These are phyloP conservation scores for Rubia peregrina DNA, from an alignment of 305 asterid genomes.

Conservation along the genomic window DNA sequence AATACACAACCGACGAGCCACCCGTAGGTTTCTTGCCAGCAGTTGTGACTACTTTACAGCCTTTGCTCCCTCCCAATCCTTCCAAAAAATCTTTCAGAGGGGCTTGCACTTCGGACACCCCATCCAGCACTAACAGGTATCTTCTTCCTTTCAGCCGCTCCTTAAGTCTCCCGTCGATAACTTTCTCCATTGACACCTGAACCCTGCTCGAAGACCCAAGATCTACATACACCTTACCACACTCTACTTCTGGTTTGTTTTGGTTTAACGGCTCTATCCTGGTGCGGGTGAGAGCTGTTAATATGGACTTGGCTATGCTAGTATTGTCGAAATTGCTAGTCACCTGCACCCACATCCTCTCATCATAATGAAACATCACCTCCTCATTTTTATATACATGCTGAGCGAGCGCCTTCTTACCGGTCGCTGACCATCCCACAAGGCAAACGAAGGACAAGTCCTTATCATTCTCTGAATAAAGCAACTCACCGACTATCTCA, in stretches of 20 bases:
- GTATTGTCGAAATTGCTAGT: constrained; percentile 11
- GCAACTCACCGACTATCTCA: neutral
- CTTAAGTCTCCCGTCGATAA: constrained; percentile 8
- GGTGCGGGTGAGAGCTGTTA: constrained; percentile 13
- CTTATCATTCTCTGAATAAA: constrained; percentile 6
- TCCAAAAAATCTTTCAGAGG: neutral
- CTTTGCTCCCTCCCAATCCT: constrained; percentile 10
- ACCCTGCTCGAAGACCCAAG: neutral
- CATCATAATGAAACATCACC: constrained; percentile 20
- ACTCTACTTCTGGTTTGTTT: neutral
- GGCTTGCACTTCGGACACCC: neutral
- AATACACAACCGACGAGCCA: neutral
- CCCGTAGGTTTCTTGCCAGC: constrained; percentile 11
- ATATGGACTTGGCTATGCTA: constrained; percentile 19
- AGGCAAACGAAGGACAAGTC: constrained; percentile 15
- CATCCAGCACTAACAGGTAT: constrained; percentile 6
- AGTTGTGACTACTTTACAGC: constrained; percentile 25
- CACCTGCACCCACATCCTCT: constrained; percentile 23
- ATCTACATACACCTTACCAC: neutral
- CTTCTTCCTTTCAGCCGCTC: constrained; percentile 1
- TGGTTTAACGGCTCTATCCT: neutral
- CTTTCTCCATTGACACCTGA: constrained; percentile 8
- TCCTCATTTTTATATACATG: constrained; percentile 14
- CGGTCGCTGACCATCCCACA: constrained; percentile 21
- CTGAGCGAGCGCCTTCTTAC: constrained; percentile 21